phyloP scores from a whole-genome alignment of 2,329 filamentous ascomycete species.

The Alternaria ethzedia region DNA sequence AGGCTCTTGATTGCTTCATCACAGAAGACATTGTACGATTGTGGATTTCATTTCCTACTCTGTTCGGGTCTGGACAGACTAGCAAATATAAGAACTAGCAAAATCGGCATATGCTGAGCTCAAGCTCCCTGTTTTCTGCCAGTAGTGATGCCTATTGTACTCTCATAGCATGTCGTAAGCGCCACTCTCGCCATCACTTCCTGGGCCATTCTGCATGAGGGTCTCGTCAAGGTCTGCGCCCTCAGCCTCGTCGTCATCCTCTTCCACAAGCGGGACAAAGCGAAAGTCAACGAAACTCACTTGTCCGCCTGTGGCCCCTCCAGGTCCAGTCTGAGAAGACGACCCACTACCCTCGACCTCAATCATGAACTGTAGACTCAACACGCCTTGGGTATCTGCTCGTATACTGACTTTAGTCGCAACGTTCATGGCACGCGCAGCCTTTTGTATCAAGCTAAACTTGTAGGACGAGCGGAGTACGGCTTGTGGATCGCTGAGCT shows the following conservation, averaged over 20 bases:
- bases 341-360: constrained; percentile 66
- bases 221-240: constrained; percentile 24
- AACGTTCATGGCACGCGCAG: constrained; percentile 88
- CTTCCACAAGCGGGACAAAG: constrained; percentile 74
- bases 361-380: constrained; percentile 96
- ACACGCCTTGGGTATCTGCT: constrained; percentile 84
- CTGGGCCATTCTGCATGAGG: constrained; percentile 19
- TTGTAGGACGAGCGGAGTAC: constrained; percentile 71
- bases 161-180: background rate
- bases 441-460: constrained; percentile 84
- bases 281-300: constrained; percentile 82
- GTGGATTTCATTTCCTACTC: background rate
- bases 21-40: background rate
- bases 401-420: constrained; percentile 92
- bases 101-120: background rate
- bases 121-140: background rate
- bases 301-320: constrained; percentile 51
- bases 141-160: background rate
- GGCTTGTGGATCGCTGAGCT: constrained; percentile 54
- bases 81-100: background rate
- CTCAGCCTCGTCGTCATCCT: constrained; percentile 39
- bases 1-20: background rate
- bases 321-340: background rate
- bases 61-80: background rate
- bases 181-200: constrained; percentile 5